These are phyloP conservation scores for Eucalyptus sideroxylon DNA, from an alignment of 345 rosid species.

Conservation along the genomic window DNA sequence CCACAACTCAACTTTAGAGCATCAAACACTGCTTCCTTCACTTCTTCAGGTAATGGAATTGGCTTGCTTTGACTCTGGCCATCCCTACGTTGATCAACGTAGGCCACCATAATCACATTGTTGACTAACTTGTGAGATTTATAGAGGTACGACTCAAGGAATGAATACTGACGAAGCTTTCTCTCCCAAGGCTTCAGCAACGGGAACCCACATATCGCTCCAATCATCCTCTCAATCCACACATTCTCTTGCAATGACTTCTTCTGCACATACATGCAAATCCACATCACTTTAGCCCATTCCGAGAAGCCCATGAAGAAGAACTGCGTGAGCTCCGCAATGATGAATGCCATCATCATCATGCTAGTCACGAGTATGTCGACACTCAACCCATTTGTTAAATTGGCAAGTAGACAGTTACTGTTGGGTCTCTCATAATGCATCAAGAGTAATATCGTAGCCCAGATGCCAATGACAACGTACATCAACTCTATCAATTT, in stretches of 20 bases:
- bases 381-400: neutral
- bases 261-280: neutral
- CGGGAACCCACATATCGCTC: neutral
- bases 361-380: neutral
- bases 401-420: accelerated
- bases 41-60: neutral
- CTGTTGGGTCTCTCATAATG: neutral
- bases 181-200: neutral
- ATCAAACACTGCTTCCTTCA: neutral
- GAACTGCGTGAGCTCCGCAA: neutral
- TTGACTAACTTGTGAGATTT: neutral
- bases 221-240: neutral
- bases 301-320: neutral
- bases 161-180: neutral
- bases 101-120: too few relatives aligned
- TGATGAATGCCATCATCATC: neutral
- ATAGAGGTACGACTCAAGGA: neutral
- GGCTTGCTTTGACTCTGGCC: neutral
- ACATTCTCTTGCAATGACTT: neutral
- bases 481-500: neutral
- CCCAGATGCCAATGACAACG: neutral
- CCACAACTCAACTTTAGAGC: neutral
- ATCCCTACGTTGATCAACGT: neutral
- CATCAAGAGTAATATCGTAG: neutral
- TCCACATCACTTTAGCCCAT: neutral